These are phyloP conservation scores for Pulveroboletus sp. DNA, from an alignment of 768 basidiomycete species.

Conservation along the genomic window DNA sequence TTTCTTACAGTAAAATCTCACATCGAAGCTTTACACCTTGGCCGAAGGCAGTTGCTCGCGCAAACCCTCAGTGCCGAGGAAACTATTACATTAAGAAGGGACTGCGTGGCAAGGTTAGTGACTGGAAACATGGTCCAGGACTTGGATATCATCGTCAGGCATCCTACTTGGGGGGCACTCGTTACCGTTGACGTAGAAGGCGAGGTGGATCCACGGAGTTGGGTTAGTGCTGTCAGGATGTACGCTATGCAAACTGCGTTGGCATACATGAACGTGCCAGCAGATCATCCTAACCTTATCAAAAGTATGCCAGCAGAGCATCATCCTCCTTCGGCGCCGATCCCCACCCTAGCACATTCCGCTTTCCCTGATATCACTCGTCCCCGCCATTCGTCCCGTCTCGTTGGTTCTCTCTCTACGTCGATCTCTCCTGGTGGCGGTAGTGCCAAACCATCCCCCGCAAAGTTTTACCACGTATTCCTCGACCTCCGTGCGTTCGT, in stretches of 20 bases:
- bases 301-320: slow-evolving; percentile 41
- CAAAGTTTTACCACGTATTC: slow-evolving; percentile 85
- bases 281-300: slow-evolving; percentile 34
- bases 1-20: slow-evolving; percentile 85
- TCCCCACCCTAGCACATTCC: slow-evolving; percentile 62
- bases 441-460: slow-evolving; percentile 36
- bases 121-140: slow-evolving; percentile 89
- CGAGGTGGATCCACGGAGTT: slow-evolving; percentile 72
- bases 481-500: slow-evolving; percentile 91
- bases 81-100: slow-evolving; percentile 70
- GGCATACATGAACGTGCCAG: slow-evolving; percentile 64
- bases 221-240: slow-evolving; percentile 88
- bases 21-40: slow-evolving; percentile 86
- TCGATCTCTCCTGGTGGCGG: slow-evolving; percentile 4
- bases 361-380: slow-evolving; percentile 56
- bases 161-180: slow-evolving; percentile 85
- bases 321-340: slow-evolving; percentile 35
- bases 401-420: slow-evolving; percentile 33
- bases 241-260: slow-evolving; percentile 83
- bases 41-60: slow-evolving; percentile 85
- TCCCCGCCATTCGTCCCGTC: slow-evolving; percentile 30
- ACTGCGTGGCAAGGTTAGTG: slow-evolving; percentile 85
- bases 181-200: slow-evolving; percentile 89
- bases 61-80: slow-evolving; percentile 87
- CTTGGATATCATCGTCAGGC: slow-evolving; percentile 92